Base-by-base conservation (phyloP, 2,329 filamentous ascomycete species). In the Cladosporium halotolerans region DNA sequence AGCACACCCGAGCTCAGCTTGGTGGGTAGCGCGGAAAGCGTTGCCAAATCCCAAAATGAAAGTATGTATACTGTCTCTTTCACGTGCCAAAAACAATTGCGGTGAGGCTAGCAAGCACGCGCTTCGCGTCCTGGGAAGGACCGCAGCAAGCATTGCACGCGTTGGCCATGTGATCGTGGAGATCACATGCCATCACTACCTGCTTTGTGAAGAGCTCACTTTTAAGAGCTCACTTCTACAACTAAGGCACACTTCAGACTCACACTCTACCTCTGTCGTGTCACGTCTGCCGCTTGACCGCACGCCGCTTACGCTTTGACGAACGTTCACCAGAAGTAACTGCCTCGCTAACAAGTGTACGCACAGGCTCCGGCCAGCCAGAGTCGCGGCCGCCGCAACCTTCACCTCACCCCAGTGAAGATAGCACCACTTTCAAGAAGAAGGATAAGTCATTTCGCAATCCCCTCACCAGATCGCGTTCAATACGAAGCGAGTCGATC, bases 1-100 rank as follows among this genome's bases (percentile, higher is more conserved):
- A 77, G 75, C 36, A 76, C 75, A 45, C 74, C 75, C 42, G 74
- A 77, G 53, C 60, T 78, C 51, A 72, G 67, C 57, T 52, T 68
- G 58, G 58, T 68, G 38, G 61, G 63, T 28, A 66, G 66, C 49
- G 58, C 61, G 44, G 65, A 66, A 52, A 62, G 60, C 42, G 55
- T 61, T 39, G 49, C 56, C 45, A 63, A 63, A 53, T 49, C 55
- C 16, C 55, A 58, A 16, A 53, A 53, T 55, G 62, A 66, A 59
- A 57, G 65, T 67, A 60, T 23, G 50, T 36, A 45, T 3, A 23
- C 40, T 3, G n/a, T 34, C 11, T 43, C 48, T 28, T 16, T 44
- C 48, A 51, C 40, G 11, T 51, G 48, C 10, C 31, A 51, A 44
- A 3, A 34, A 10, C n/a, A 14, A 13, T 3, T 13, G 31, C n/a